These are phyloP conservation scores for Rosellinia necatrix DNA, from an alignment of 2,329 filamentous ascomycete genomes.

Conservation along the genomic window DNA sequence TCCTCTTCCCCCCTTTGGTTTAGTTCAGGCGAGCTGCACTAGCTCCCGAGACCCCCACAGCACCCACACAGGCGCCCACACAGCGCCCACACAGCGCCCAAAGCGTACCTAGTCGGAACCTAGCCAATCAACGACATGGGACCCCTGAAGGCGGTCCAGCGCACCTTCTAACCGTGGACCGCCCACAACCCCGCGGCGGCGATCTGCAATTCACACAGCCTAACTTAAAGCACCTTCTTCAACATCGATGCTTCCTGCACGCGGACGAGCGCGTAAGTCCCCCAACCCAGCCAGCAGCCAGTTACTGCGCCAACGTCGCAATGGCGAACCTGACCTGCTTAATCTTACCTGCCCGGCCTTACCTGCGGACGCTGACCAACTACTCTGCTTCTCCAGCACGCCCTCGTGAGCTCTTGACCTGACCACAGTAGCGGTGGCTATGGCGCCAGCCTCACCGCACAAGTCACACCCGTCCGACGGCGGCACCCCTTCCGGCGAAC, in stretches of 20 bases:
- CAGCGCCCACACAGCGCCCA: not conserved
- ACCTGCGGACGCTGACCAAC: slow-evolving; percentile 20
- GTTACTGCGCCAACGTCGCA: not conserved
- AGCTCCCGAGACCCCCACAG: slow-evolving; percentile 12
- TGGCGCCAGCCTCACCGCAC: slow-evolving; percentile 44
- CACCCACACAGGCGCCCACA: no score
- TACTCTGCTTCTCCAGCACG: slow-evolving; percentile 16
- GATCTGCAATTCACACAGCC: not conserved
- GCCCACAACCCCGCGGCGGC: slow-evolving; percentile 22
- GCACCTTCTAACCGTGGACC: not conserved
- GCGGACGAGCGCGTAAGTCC: slow-evolving; percentile 10
- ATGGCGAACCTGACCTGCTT: not conserved
- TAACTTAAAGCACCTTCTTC: slow-evolving; percentile 1
- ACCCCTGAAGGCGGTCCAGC: slow-evolving; percentile 17
- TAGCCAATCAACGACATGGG: slow-evolving; percentile 3
- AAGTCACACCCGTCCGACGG: slow-evolving; percentile 31
- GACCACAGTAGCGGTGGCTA: slow-evolving; percentile 35
- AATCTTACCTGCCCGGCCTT: no score
- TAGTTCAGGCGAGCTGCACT: slow-evolving; percentile 3
- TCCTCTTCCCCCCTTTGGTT: not conserved
- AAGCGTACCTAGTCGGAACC: not conserved
- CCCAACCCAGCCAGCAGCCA: not conserved
- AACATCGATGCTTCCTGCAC: slow-evolving; percentile 3
- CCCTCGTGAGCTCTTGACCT: slow-evolving; percentile 16
- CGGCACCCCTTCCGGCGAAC: slow-evolving; percentile 40